Conservation (phyloP, 78 protist species). For the Protostelium mycophagum region DNA sequence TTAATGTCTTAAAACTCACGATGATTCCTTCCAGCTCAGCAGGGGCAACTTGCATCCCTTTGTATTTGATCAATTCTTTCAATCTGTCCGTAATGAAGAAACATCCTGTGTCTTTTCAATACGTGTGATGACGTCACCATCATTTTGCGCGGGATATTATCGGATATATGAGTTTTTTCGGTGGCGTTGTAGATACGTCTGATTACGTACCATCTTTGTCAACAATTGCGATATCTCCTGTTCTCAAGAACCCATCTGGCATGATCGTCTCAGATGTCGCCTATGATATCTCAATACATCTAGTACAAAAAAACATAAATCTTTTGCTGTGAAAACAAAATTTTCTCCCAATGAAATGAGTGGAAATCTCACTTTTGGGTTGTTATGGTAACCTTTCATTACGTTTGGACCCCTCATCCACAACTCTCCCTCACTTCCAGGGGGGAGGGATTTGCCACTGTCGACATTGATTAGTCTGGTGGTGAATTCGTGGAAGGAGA, state of each 20-base stretch:
- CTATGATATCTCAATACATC: no score
- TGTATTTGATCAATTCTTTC: conserved; percentile 75
- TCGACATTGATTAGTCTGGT: no score
- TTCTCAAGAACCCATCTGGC: conserved; percentile 74
- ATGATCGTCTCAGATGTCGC: conserved; percentile 62
- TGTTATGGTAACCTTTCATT: conserved; percentile 76
- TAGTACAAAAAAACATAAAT: no score
- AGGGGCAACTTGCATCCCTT: conserved; percentile 93
- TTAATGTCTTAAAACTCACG: no score
- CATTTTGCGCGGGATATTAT: no score
- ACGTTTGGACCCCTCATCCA: conserved; percentile 77
- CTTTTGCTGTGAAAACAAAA: no score
- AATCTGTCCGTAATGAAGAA: conserved; percentile 62
- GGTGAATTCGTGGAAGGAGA: no score
- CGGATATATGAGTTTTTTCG: no score
- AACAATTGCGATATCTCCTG: conserved; percentile 84
- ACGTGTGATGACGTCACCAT: no score
- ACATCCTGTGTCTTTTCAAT: conserved; percentile 48
- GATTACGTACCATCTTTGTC: conserved; percentile 70
- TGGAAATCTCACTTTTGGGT: no score
- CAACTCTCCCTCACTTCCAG: conserved; percentile 27
- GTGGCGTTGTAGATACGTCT: no score
- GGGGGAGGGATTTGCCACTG: conserved; percentile 19
- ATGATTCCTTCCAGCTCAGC: conserved; percentile 93
- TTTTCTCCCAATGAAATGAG: no score